Conservation (phyloP, 2,329 filamentous ascomycete genomes). For the Phialophora macrospora region DNA sequence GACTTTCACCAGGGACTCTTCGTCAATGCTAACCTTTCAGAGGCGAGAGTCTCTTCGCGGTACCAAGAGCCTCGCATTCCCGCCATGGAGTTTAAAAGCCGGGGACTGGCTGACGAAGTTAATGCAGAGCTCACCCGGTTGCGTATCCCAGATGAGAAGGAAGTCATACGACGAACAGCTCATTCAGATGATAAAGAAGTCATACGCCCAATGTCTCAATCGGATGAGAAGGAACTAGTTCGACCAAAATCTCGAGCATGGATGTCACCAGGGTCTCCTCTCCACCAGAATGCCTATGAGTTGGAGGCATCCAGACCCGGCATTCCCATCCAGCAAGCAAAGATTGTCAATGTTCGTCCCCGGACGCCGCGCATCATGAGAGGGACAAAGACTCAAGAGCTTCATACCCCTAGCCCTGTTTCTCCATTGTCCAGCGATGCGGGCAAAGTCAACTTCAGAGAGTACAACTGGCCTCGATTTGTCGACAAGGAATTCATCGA, state of each 20-base stretch:
- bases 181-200: constrained; percentile 2
- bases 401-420: constrained; percentile 10
- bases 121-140: constrained; percentile 14
- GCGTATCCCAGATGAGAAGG: background rate
- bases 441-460: constrained; percentile 10
- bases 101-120: constrained; percentile 19
- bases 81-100: constrained; percentile 13
- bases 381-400: background rate
- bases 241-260: constrained; percentile 5
- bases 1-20: constrained; percentile 31
- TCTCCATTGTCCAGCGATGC: constrained; percentile 18
- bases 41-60: constrained; percentile 3
- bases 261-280: constrained; percentile 12
- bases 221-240: background rate
- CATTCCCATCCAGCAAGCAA: background rate
- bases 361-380: constrained; percentile 4
- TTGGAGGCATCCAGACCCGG: constrained; percentile 12
- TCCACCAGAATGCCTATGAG: constrained; percentile 13
- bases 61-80: constrained; percentile 32
- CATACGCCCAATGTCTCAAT: background rate
- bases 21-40: constrained; percentile 25
- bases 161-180: background rate
- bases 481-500: constrained; percentile 25
- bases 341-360: background rate
- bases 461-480: constrained; percentile 34